Evolutionary conservation across 805 yeast species (phyloP).

Genomic region (Lipomyces mesembrius): DNA sequence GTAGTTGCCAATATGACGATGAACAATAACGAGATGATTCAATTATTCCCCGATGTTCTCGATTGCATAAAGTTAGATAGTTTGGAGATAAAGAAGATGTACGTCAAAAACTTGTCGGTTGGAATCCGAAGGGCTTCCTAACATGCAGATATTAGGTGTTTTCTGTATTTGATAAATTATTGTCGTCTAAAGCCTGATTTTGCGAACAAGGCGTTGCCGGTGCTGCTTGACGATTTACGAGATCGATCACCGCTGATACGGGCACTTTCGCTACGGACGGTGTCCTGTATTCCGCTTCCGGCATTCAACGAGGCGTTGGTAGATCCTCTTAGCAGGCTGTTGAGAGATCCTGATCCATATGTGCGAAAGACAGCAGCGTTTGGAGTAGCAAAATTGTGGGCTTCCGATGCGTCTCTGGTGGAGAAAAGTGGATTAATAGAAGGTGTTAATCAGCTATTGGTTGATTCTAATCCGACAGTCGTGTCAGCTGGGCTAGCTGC

Average conservation of each 20-base stretch:
- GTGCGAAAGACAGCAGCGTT: constrained; percentile 73
- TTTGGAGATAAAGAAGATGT: constrained; percentile 67
- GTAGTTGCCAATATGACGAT: constrained; percentile 82
- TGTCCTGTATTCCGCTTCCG: constrained; percentile 61
- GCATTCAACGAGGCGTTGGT: constrained; percentile 57
- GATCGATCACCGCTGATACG: constrained; percentile 57
- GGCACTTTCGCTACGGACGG: constrained; percentile 65
- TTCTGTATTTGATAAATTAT: constrained; percentile 65
- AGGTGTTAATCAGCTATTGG: constrained; percentile 57
- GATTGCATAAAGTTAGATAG: constrained; percentile 57
- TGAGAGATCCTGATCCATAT: constrained; percentile 58
- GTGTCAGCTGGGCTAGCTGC: constrained; percentile 76
- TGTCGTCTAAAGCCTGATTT: constrained; percentile 62
- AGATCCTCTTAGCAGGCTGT: constrained; percentile 43
- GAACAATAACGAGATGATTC: constrained; percentile 76
- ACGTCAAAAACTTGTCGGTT: not conserved
- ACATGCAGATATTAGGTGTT: constrained; percentile 48
- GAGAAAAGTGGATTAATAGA: constrained; percentile 53
- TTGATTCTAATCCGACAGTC: constrained; percentile 57
- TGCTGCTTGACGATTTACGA: constrained; percentile 58
- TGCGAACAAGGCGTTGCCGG: constrained; percentile 60
- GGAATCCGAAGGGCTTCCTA: not conserved
- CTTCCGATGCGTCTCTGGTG: constrained; percentile 56
- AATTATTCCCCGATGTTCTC: constrained; percentile 68
- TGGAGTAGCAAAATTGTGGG: constrained; percentile 69